These are phyloP conservation scores for Miscanthus sacchariflorus DNA, from an alignment of 202 grass and related monocot genomes.

Conservation along the genomic window DNA sequence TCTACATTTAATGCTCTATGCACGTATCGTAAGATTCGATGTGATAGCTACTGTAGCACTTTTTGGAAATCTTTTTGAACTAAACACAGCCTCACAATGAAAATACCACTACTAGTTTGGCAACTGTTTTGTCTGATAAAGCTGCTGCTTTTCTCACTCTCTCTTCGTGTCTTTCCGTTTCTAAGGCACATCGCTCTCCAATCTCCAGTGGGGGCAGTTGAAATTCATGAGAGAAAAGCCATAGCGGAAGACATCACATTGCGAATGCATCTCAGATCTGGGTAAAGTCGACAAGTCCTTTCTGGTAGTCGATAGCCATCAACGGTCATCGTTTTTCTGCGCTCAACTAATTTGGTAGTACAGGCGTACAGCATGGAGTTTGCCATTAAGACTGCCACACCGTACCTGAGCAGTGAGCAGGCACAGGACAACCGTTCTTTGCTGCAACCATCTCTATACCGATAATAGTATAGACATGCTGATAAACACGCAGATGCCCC, in stretches of 20 bases:
- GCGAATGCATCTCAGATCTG: constrained; percentile 8
- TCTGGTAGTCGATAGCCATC: constrained; percentile 8
- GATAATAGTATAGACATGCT: neutral
- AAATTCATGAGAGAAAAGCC: neutral
- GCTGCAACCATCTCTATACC: neutral
- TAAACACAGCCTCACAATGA: neutral
- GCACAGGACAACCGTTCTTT: constrained; percentile 12
- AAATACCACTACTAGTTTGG: neutral
- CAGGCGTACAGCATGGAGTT: neutral
- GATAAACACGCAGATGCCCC: neutral
- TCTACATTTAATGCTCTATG: too few species aligned
- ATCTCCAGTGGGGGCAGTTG: too few species aligned
- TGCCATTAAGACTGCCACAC: constrained; percentile 3
- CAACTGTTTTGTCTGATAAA: constrained; percentile 6
- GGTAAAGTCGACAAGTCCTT: constrained; percentile 2
- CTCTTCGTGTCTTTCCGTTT: neutral
- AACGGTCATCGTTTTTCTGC: neutral
- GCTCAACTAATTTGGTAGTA: neutral
- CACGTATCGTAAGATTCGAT: too few species aligned
- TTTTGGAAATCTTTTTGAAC: too few species aligned
- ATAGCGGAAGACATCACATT: neutral
- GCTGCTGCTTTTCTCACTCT: neutral
- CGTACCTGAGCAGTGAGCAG: neutral
- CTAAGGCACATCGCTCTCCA: neutral
- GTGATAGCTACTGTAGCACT: too few species aligned